phyloP scores from a whole-genome alignment of 2,329 filamentous ascomycete species.

The Penicillium sp. region DNA sequence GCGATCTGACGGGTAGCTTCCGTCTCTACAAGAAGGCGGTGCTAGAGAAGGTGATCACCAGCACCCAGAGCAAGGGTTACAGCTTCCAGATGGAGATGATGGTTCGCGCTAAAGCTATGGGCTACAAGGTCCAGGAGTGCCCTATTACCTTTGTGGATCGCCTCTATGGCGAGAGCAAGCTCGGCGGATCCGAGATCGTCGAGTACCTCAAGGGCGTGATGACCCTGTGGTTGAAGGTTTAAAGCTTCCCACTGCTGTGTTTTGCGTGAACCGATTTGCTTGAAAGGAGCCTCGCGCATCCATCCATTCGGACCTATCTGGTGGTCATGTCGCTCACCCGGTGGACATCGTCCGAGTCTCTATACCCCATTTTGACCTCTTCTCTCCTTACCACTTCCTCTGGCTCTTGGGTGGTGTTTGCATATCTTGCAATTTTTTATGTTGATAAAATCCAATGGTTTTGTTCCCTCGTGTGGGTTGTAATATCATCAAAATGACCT shows the following conservation, averaged over 20 bases:
- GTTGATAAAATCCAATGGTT: constrained; percentile 20
- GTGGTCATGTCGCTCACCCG: constrained; percentile 5
- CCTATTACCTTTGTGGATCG: constrained; percentile 97
- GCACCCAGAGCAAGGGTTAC: constrained; percentile 95
- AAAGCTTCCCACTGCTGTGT: constrained; percentile 22
- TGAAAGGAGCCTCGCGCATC: constrained; percentile 15
- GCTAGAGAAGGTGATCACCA: constrained; percentile 85
- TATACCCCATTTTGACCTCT: constrained; percentile 34
- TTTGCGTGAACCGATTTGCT: neutral
- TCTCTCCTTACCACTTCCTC: constrained; percentile 22
- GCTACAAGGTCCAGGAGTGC: constrained; percentile 90
- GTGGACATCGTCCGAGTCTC: constrained; percentile 20
- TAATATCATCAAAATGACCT: neutral
- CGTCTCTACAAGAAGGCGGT: constrained; percentile 91
- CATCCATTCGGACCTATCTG: constrained; percentile 22
- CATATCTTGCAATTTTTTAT: constrained; percentile 24
- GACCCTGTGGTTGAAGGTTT: constrained; percentile 78
- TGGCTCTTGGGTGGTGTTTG: constrained; percentile 31
- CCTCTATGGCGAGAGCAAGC: constrained; percentile 92
- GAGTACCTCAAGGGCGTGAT: constrained; percentile 91
- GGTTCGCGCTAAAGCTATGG: constrained; percentile 95
- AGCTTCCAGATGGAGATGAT: constrained; percentile 99
- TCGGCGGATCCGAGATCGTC: constrained; percentile 93
- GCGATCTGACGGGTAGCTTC: constrained; percentile 94
- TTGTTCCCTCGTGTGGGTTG: constrained; percentile 1